A percentile compares a stretch with the other conserved stretches of the same genome.
Conservation (phyloP, 2,329 filamentous ascomycete genomes). For the Eurotiales sp. region DNA sequence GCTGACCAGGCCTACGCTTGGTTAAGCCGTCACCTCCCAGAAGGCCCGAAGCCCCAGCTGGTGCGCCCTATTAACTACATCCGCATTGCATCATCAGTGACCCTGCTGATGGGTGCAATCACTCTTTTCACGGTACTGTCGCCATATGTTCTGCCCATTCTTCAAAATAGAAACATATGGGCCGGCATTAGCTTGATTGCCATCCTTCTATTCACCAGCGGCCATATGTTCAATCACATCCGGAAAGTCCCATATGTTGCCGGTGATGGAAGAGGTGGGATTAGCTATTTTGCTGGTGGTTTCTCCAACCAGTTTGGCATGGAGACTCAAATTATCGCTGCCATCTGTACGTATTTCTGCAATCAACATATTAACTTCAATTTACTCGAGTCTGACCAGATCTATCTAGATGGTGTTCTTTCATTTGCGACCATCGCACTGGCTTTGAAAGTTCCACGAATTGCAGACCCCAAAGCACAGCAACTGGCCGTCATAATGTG, state of each 20-base stretch:
- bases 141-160: constrained; percentile 73
- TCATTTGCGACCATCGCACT: constrained; percentile 90
- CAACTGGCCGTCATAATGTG: constrained; percentile 77
- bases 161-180: constrained; percentile 93
- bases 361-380: background rate
- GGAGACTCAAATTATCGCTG: constrained; percentile 92
- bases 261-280: constrained; percentile 76
- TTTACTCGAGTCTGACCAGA: constrained; percentile 9
- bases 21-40: constrained; percentile 74
- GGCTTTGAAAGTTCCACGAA: constrained; percentile 87
- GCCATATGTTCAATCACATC: constrained; percentile 99
- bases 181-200: constrained; percentile 82
- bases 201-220: constrained; percentile 89
- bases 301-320: constrained; percentile 93
- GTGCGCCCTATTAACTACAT: constrained; percentile 84
- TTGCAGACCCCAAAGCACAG: constrained; percentile 71
- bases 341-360: constrained; percentile 68
- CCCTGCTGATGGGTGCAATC: constrained; percentile 64
- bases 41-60: constrained; percentile 71
- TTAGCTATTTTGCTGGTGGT: constrained; percentile 84
- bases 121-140: constrained; percentile 68
- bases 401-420: constrained; percentile 65
- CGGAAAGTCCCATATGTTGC: constrained; percentile 90
- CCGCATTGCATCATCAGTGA: constrained; percentile 65
- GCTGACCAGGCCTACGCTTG: constrained; percentile 78